These are phyloP conservation scores for Neurospora intermedia DNA, from an alignment of 495 filamentous ascomycete genomes.

Conservation along the genomic window DNA sequence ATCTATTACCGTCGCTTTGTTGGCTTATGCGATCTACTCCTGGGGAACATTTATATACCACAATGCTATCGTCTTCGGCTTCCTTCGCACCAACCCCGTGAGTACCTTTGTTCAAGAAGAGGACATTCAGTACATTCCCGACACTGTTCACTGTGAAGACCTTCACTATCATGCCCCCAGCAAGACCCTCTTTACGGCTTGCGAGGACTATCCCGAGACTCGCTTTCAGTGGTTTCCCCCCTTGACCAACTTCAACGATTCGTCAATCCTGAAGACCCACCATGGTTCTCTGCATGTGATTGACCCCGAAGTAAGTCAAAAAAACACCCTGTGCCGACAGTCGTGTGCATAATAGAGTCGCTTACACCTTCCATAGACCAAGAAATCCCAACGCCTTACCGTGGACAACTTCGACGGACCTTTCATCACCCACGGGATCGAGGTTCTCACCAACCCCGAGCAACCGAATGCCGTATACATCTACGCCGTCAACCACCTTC, in stretches of 20 bases:
- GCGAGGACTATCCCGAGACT: constrained; percentile 34
- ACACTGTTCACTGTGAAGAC: constrained; percentile 50
- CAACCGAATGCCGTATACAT: constrained; percentile 43
- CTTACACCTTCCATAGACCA: constrained; percentile 28
- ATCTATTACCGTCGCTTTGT: constrained; percentile 11
- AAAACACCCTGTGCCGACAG: neutral
- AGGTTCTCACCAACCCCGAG: constrained; percentile 38
- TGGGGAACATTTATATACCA: constrained; percentile 4
- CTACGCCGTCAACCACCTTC: constrained; percentile 47
- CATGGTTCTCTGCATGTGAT: constrained; percentile 44
- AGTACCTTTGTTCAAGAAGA: constrained; percentile 7
- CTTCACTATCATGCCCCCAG: constrained; percentile 44
- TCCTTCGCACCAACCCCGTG: constrained; percentile 13
- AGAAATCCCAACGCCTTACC: constrained; percentile 34
- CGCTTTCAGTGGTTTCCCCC: constrained; percentile 49
- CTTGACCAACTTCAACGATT: constrained; percentile 28
- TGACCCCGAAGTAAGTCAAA: constrained; percentile 35
- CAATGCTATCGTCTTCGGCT: constrained; percentile 11
- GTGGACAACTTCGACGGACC: constrained; percentile 43
- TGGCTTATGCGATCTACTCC: constrained; percentile 11
- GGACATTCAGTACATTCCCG: constrained; percentile 28
- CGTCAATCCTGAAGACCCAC: constrained; percentile 15
- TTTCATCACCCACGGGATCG: constrained; percentile 52
- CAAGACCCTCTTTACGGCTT: constrained; percentile 45
- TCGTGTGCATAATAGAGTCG: neutral